Evolutionary conservation across 768 basidiomycete genomes (phyloP), one percentile per base, ranked within the genome.

Genomic region (Psilocybe cyanescens): DNA sequence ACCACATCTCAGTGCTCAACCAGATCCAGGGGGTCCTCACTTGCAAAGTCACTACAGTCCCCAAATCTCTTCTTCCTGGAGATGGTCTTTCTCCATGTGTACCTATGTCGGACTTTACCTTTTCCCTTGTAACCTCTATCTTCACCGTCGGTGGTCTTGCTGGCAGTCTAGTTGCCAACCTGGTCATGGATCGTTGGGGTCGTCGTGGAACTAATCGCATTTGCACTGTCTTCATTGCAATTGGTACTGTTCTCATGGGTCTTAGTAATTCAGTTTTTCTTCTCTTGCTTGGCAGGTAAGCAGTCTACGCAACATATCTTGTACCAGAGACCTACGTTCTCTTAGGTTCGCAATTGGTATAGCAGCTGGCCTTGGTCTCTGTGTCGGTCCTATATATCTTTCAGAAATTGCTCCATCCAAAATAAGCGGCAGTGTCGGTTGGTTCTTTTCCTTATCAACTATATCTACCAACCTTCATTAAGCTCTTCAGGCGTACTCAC

Each of bases 1-100:
- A 91, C 74, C 94, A 97, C 73, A 92, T 95, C 45, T 92, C 94
- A 1, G 89, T 89, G 14, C 83, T 98, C 61, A 98, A 98, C 72
- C 94, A 95, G 71, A 88, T 96, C 28, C 88, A 93, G 70, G 83
- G 83, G 4, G 86, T 89, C 46, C 71, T 95, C 59, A 93, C 90
- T 3, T 97, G 94, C 77, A 82, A 83, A 54, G 67, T 65, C 31
- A 58, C 66, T 28, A 48, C 61, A 6, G 16, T 53, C 6, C 64
- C 72, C 33, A 67, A 71, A 49, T 31, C 67, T 48, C 61, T 66
- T 33, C 57, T 70, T 58, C 49, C 73, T 57, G 62, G 70, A 48
- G 73, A 77, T 67, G 78, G 77, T 8, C 76, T 92, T 8, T 85
- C 91, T 2, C 80, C 86, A 37, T 97, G 95, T 76, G 88, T 97